phyloP scores from a whole-genome alignment of 2,329 filamentous ascomycete genomes.

The Botrytis porri region DNA sequence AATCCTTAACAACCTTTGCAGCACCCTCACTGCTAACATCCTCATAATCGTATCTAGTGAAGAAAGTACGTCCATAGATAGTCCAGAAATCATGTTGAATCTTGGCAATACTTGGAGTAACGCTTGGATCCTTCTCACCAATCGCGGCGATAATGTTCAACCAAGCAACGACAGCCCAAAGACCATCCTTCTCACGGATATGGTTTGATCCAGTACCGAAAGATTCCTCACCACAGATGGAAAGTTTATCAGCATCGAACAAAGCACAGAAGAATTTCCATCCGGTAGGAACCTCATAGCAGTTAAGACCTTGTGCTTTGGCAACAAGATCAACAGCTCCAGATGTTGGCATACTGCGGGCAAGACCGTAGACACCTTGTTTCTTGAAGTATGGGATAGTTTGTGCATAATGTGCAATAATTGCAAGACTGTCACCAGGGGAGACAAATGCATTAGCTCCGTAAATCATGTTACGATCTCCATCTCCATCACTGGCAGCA shows the following conservation, averaged over 20 bases:
- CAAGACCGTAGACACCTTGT: conserved; percentile 91
- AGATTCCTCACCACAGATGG: conserved; percentile 97
- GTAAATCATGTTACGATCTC: conserved; percentile 99
- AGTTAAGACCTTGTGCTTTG: conserved; percentile 85
- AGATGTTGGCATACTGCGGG: conserved; percentile 96
- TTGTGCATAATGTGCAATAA: conserved; percentile 95
- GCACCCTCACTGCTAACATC: conserved; percentile 88
- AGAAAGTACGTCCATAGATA: conserved; percentile 95
- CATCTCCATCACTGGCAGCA: conserved; percentile 93
- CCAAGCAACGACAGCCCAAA: conserved; percentile 98
- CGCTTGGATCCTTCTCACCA: conserved; percentile 73
- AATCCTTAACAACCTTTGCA: conserved; percentile 80
- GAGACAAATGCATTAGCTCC: conserved; percentile 95
- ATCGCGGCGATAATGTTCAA: conserved; percentile 97
- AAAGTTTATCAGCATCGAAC: conserved; percentile 92
- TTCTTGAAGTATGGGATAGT: conserved; percentile 98
- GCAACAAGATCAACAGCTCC: conserved; percentile 94
- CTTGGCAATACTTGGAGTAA: conserved; percentile 87
- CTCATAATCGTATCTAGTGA: conserved; percentile 99
- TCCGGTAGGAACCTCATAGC: conserved; percentile 96
- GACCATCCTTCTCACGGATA: conserved; percentile 97
- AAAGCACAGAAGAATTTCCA: conserved; percentile 99
- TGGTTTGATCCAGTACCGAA: conserved; percentile 98
- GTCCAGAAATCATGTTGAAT: conserved; percentile 98
- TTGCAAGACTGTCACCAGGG: conserved; percentile 93